phyloP scores from a whole-genome alignment of 2,329 filamentous ascomycete species.

The Ophiocordyceps unilateralis region DNA sequence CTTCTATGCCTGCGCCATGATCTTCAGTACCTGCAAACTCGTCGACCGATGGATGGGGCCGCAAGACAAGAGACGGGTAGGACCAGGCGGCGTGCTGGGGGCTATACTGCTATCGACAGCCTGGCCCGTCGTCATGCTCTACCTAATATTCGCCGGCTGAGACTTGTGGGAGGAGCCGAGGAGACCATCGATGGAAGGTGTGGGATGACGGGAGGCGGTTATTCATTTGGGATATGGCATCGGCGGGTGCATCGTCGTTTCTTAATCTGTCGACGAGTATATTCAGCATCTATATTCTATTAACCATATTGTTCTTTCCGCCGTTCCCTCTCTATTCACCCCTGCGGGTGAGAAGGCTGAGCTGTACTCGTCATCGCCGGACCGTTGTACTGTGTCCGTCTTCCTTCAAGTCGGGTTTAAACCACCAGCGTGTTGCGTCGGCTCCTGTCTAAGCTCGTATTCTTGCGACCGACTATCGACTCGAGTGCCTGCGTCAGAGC shows the following conservation, averaged over 20 bases:
- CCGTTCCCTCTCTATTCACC: no score
- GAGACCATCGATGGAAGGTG: no score
- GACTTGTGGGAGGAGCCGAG: no score
- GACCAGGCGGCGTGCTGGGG: slow-evolving; percentile 11
- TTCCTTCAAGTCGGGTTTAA: slow-evolving; percentile 5
- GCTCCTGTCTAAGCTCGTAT: slow-evolving; percentile 18
- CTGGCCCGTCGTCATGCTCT: slow-evolving; percentile 19
- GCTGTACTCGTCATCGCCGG: no score
- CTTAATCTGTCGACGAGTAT: no score
- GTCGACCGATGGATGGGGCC: slow-evolving; percentile 24
- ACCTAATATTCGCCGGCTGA: slow-evolving; percentile 10
- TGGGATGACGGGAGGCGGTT: no score
- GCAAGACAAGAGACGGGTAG: slow-evolving; percentile 15
- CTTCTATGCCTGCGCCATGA: slow-evolving; percentile 21
- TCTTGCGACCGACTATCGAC: slow-evolving; percentile 49
- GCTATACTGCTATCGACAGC: slow-evolving; percentile 16
- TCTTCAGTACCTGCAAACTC: slow-evolving; percentile 23
- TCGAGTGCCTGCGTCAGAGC: slow-evolving; percentile 61
- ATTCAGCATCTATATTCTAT: not conserved
- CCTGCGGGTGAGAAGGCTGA: no score
- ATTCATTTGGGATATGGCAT: no score
- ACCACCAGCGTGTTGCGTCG: slow-evolving; percentile 26
- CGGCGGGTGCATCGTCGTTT: no score
- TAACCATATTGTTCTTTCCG: no score
- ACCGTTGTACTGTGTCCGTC: no score